A percentile compares a stretch with the other conserved stretches of the same genome.
Evolutionary conservation across 768 basidiomycete genomes (phyloP).

Genomic region (Trametes cinnabarina): DNA sequence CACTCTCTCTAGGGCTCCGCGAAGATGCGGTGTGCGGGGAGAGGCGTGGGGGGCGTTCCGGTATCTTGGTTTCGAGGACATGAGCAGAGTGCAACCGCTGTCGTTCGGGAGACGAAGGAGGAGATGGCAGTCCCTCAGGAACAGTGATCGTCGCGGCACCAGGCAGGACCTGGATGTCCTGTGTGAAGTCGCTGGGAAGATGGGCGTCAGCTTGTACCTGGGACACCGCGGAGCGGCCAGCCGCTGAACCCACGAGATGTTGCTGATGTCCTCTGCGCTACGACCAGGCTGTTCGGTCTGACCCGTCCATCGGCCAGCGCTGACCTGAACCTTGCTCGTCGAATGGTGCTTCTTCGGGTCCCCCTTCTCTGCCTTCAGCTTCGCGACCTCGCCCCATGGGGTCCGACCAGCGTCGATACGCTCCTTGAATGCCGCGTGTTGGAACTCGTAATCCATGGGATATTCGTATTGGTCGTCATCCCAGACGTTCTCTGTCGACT

Average conservation of each 20-base stretch:
- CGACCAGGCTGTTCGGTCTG: not conserved
- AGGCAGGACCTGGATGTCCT: conserved; percentile 11
- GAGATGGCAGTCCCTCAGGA: conserved; percentile 23
- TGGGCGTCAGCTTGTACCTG: conserved; percentile 3
- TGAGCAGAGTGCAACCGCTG: not conserved
- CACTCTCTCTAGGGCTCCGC: not conserved
- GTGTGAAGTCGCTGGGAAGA: conserved; percentile 22
- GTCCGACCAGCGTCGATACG: conserved; percentile 19
- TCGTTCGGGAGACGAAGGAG: conserved; percentile 1
- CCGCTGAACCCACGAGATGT: conserved; percentile 43
- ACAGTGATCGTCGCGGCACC: conserved; percentile 32
- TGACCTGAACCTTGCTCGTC: not conserved
- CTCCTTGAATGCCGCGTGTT: conserved; percentile 19
- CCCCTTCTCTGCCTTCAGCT: conserved; percentile 17
- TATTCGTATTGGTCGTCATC: not conserved
- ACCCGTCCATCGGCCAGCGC: not conserved
- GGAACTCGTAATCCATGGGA: conserved; percentile 8
- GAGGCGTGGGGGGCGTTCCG: not conserved
- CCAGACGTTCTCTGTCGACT: not conserved
- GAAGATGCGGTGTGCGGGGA: not conserved
- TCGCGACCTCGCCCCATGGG: conserved; percentile 5
- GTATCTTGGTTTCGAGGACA: not conserved
- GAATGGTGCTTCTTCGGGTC: not conserved
- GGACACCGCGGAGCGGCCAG: not conserved
- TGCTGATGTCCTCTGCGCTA: conserved; percentile 37